A percentile compares a stretch with the other conserved stretches of the same genome.
Evolutionary conservation across 169 alveolate species (phyloP).

Genomic region (Theileria annulata): DNA sequence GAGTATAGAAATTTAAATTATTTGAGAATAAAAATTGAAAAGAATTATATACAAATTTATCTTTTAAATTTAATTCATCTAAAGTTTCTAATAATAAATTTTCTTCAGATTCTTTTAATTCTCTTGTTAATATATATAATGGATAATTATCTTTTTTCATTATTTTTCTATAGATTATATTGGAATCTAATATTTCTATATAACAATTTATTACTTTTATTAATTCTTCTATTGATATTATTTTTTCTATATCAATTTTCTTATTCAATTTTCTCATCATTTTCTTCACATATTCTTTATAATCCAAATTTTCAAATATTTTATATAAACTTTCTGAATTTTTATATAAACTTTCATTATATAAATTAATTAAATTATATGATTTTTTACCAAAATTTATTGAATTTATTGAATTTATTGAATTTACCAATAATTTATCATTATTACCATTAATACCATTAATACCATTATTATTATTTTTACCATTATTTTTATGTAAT

Average conservation of each 20-base stretch:
- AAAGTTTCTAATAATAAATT: constrained; percentile 7
- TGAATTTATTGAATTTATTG: no score
- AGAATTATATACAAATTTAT: constrained; percentile 8
- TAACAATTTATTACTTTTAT: constrained; percentile 4
- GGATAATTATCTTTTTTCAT: constrained; percentile 26
- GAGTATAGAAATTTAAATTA: background rate
- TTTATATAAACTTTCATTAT: no score
- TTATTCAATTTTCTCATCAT: constrained; percentile 16
- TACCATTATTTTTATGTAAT: no score
- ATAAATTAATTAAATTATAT: no score
- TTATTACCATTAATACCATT: no score
- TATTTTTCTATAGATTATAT: no score
- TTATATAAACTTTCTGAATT: no score
- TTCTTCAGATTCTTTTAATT: constrained; percentile 20
- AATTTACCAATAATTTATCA: no score
- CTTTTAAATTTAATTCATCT: constrained; percentile 1
- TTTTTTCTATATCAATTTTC: background rate
- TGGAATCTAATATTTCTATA: no score
- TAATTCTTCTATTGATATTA: background rate
- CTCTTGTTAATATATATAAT: constrained; percentile 23
- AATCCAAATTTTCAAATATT: no score
- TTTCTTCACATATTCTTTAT: constrained; percentile 3
- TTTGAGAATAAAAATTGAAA: constrained; percentile 14
- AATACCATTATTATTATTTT: no score
- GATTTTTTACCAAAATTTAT: no score